Evolutionary conservation across 2,329 filamentous ascomycete genomes (phyloP).

Genomic region (Monilinia polystroma): DNA sequence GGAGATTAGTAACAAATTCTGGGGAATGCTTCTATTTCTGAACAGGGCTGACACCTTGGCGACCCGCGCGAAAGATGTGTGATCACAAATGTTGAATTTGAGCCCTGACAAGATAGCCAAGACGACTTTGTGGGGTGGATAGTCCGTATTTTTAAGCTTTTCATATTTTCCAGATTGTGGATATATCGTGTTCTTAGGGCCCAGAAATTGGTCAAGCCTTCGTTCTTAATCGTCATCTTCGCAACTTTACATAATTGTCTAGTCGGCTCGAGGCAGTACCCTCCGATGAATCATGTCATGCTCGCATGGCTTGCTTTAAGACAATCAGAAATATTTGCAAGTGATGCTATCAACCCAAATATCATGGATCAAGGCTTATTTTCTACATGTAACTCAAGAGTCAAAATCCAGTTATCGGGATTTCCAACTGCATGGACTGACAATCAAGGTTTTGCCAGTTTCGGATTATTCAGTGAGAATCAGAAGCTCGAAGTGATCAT

Average conservation of each 20-base stretch:
- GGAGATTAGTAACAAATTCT: conserved; percentile 1
- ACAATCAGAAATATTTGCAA: background rate
- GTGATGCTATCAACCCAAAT: background rate
- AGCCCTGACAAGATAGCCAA: conserved; percentile 1
- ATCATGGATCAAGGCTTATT: background rate
- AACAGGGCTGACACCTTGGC: conserved; percentile 17
- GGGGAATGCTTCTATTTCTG: background rate
- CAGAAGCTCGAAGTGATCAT: background rate
- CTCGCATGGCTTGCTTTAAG: background rate
- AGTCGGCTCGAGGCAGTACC: background rate
- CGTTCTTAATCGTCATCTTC: background rate
- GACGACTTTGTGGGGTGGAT: conserved; percentile 8
- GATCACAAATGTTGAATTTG: conserved; percentile 2
- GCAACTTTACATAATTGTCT: background rate
- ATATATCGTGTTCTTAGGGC: background rate
- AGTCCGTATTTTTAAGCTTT: background rate
- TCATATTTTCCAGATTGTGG: background rate
- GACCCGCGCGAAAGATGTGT: conserved; percentile 7
- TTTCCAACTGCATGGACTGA: background rate
- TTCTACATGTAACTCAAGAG: background rate
- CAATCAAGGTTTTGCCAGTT: background rate
- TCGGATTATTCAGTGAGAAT: background rate
- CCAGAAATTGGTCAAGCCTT: background rate
- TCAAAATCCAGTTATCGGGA: background rate
- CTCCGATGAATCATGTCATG: background rate